phyloP scores from a whole-genome alignment of 805 yeast species.

The Lipomyces mesembrius region DNA sequence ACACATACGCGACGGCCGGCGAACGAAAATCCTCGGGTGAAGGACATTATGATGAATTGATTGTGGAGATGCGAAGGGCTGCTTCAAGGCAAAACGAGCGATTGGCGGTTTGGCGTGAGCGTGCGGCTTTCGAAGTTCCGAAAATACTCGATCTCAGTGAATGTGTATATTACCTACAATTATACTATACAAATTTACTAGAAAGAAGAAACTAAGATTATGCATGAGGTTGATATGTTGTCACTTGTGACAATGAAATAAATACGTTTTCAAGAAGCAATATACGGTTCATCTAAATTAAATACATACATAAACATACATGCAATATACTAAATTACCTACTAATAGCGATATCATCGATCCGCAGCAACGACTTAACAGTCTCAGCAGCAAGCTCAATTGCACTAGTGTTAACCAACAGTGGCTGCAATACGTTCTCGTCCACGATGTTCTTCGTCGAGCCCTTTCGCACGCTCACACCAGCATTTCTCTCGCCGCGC shows the following conservation, averaged over 20 bases:
- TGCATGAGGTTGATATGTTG: too few species aligned
- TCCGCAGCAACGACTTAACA: conserved; percentile 92
- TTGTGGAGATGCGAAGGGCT: neutral
- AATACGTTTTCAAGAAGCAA: too few species aligned
- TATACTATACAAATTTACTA: too few species aligned
- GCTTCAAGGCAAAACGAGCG: neutral
- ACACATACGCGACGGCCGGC: neutral
- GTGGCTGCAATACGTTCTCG: conserved; percentile 96
- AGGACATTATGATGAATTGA: conserved; percentile 5
- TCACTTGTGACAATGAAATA: too few species aligned
- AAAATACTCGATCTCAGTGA: too few species aligned
- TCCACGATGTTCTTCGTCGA: conserved; percentile 89
- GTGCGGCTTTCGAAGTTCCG: neutral
- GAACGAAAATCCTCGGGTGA: conserved; percentile 1
- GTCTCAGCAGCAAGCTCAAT: conserved; percentile 94
- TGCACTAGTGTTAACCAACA: conserved; percentile 91
- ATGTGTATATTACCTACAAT: too few species aligned
- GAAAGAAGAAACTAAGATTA: too few species aligned
- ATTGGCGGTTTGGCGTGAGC: neutral
- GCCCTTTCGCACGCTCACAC: conserved; percentile 90
- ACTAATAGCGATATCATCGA: conserved; percentile 95
- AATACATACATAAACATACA: too few species aligned
- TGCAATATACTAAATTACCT: conserved; percentile 50
- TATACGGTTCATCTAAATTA: too few species aligned
- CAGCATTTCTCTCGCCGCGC: conserved; percentile 89